These are phyloP conservation scores for Adansonia grandidieri DNA, from an alignment of 441 rosid species.

Conservation along the genomic window DNA sequence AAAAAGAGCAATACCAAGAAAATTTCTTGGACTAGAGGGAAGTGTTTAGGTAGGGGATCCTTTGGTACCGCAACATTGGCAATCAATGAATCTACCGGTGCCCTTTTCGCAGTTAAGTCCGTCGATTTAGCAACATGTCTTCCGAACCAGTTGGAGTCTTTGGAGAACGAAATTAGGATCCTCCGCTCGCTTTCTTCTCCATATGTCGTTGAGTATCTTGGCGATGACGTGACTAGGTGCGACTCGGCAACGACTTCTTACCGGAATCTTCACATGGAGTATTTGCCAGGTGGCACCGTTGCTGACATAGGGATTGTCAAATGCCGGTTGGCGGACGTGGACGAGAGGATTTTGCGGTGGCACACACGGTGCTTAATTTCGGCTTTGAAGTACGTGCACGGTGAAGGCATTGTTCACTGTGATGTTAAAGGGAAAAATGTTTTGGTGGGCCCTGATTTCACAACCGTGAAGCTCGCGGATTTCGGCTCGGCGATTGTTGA, in stretches of 20 bases:
- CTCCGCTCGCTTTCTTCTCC: constrained; percentile 54
- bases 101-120: constrained; percentile 54
- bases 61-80: constrained; percentile 50
- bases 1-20: constrained; percentile 1
- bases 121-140: constrained; percentile 34
- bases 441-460: constrained; percentile 38
- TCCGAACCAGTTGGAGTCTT: constrained; percentile 30
- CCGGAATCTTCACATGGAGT: constrained; percentile 47
- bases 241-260: constrained; percentile 21
- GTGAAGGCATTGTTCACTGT: constrained; percentile 64
- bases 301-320: constrained; percentile 34
- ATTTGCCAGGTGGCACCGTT: constrained; percentile 51
- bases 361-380: constrained; percentile 57
- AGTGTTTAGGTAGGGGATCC: constrained; percentile 51
- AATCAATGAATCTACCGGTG: constrained; percentile 27
- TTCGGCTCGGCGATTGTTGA: constrained; percentile 61
- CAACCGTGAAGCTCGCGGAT: constrained; percentile 65
- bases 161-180: constrained; percentile 53
- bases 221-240: constrained; percentile 38
- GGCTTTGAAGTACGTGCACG: constrained; percentile 58
- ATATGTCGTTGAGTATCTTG: constrained; percentile 43
- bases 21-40: constrained; percentile 49
- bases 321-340: constrained; percentile 35
- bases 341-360: constrained; percentile 49
- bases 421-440: constrained; percentile 75